These are phyloP conservation scores for Cladorrhinum sp. DNA, from an alignment of 2,329 filamentous ascomycete genomes.

Conservation along the genomic window DNA sequence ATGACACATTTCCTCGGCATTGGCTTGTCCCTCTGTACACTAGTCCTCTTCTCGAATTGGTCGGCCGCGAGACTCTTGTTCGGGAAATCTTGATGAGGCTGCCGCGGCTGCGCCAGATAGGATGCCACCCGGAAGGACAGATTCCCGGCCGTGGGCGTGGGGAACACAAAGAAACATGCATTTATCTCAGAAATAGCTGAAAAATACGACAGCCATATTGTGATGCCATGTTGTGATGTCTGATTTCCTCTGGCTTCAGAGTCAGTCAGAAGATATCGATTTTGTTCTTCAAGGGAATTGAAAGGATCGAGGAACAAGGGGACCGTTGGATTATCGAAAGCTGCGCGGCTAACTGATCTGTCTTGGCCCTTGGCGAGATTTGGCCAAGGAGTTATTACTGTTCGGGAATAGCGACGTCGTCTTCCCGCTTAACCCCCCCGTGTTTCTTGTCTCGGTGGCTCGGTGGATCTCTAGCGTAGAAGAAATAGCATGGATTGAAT, in stretches of 20 bases:
- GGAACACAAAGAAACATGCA: not conserved
- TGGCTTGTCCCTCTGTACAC: not conserved
- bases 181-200: not conserved
- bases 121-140: constrained; percentile 1
- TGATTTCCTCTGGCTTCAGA: not conserved
- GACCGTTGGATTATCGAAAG: not conserved
- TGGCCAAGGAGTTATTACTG: constrained; percentile 8
- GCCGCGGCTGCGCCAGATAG: not conserved
- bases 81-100: not conserved
- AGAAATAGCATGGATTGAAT: not conserved
- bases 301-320: not conserved
- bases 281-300: not conserved
- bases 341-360: constrained; percentile 26
- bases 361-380: constrained; percentile 20
- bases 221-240: no score
- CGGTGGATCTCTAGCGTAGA: no score
- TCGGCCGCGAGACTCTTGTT: not conserved
- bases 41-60: not conserved
- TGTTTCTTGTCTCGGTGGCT: not conserved
- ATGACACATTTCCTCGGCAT: constrained; percentile 2
- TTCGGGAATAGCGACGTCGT: constrained; percentile 15
- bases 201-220: no score
- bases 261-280: not conserved
- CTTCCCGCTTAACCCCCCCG: constrained; percentile 9
- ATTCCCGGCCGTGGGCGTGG: constrained; percentile 1